phyloP scores from a whole-genome alignment of 768 basidiomycete species.

The Trametes cubensis region DNA sequence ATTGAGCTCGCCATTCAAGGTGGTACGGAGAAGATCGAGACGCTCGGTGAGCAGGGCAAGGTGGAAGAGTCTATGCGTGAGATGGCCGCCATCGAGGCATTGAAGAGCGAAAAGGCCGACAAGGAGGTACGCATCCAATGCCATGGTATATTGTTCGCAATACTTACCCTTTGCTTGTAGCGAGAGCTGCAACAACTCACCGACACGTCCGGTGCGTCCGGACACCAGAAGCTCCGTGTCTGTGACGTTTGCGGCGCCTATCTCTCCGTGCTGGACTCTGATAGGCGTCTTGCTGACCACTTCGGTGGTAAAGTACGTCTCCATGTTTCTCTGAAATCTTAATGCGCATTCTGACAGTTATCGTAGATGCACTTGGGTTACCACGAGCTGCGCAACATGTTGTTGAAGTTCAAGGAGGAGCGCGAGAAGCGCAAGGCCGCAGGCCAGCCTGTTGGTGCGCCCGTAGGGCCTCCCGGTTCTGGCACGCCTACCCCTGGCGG shows the following conservation, averaged over 20 bases:
- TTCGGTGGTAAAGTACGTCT: conserved; percentile 94
- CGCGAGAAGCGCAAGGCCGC: conserved; percentile 75
- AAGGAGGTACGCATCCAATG: conserved; percentile 71
- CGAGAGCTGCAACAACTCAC: conserved; percentile 94
- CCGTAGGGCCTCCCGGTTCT: conserved; percentile 38
- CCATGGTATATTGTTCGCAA: background rate
- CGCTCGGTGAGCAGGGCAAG: conserved; percentile 95
- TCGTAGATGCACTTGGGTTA: conserved; percentile 97
- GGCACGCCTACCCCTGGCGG: conserved; percentile 39
- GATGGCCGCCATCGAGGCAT: conserved; percentile 94
- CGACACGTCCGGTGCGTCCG: conserved; percentile 97
- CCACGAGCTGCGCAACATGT: conserved; percentile 95
- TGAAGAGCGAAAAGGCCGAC: conserved; percentile 93
- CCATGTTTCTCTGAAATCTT: background rate
- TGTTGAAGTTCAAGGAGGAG: conserved; percentile 87
- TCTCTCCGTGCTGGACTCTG: conserved; percentile 95
- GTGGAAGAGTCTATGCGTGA: conserved; percentile 99
- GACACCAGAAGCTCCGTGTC: conserved; percentile 99
- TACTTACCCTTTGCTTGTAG: conserved; percentile 41
- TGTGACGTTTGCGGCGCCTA: conserved; percentile 99
- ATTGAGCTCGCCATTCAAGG: conserved; percentile 99
- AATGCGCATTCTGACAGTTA: background rate
- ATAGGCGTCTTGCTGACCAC: conserved; percentile 97
- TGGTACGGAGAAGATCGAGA: conserved; percentile 97
- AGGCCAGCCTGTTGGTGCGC: conserved; percentile 46